Percentiles rank a stretch among this genome's conserved stretches.
Conservation (phyloP, 306 rosid genomes). For the Lablab purpureus region DNA sequence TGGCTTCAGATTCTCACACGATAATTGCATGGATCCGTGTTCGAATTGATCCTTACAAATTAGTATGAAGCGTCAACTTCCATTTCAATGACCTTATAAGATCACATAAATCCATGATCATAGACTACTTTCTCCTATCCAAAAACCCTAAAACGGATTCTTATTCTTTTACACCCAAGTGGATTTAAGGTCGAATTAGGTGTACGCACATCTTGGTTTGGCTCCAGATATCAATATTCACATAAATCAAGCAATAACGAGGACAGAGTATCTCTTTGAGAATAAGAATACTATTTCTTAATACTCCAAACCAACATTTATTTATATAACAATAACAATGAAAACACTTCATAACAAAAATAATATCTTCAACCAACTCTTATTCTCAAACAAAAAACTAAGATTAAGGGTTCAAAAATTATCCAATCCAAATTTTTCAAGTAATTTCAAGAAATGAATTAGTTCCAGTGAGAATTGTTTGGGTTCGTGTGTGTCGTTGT, state of each 20-base stretch:
- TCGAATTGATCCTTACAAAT: conserved; percentile 37
- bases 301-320: background rate
- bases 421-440: background rate
- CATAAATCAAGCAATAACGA: background rate
- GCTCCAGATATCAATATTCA: conserved; percentile 4
- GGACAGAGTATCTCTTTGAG: background rate
- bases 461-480: conserved; percentile 2
- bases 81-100: conserved; percentile 16
- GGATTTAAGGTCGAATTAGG: background rate
- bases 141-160: conserved; percentile 6
- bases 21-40: conserved; percentile 40
- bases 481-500: conserved; percentile 22
- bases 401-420: background rate
- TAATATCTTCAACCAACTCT: background rate
- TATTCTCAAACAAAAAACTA: conserved; percentile 16
- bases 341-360: background rate
- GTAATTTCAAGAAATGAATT: conserved; percentile 3
- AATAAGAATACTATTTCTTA: background rate
- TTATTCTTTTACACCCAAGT: conserved; percentile 8
- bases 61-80: conserved; percentile 28
- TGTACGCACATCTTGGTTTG: background rate
- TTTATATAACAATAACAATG: background rate
- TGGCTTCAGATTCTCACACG: conserved; percentile 52
- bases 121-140: background rate
- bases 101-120: conserved; percentile 16